A percentile compares a stretch with the other conserved stretches of the same genome.
Evolutionary conservation across 2,329 filamentous ascomycete genomes (phyloP).

Genomic region (Parastagonospora avenae): DNA sequence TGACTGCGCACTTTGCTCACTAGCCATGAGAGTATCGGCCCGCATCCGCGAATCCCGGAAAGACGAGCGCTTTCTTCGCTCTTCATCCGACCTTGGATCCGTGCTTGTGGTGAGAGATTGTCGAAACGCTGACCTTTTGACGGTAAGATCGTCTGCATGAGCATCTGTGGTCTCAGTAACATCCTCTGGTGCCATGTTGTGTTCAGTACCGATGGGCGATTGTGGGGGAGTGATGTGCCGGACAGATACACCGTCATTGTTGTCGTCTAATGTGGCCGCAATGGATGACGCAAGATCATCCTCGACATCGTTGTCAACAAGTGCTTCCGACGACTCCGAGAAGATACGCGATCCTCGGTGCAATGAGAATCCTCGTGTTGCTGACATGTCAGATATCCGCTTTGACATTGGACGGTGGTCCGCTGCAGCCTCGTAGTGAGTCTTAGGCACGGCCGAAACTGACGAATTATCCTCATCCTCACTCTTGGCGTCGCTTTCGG

Average conservation of each 20-base stretch:
- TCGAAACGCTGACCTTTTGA: slow-evolving; percentile 2
- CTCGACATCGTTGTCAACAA: slow-evolving; percentile 41
- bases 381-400: slow-evolving; percentile 40
- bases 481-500: slow-evolving; percentile 47
- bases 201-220: slow-evolving; percentile 29
- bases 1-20: slow-evolving; percentile 16
- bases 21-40: slow-evolving; percentile 26
- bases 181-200: background rate
- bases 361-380: slow-evolving; percentile 25
- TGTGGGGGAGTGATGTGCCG: slow-evolving; percentile 34
- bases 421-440: slow-evolving; percentile 13
- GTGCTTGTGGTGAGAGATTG: slow-evolving; percentile 40
- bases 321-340: slow-evolving; percentile 44
- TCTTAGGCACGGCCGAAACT: slow-evolving; percentile 61
- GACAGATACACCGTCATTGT: slow-evolving; percentile 50
- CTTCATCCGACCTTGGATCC: slow-evolving; percentile 31
- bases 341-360: slow-evolving; percentile 20
- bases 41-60: slow-evolving; percentile 18
- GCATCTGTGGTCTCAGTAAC: background rate
- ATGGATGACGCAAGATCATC: slow-evolving; percentile 55
- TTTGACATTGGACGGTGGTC: slow-evolving; percentile 41
- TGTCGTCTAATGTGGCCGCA: slow-evolving; percentile 64
- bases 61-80: slow-evolving; percentile 9
- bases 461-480: slow-evolving; percentile 58
- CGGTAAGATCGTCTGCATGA: background rate